A percentile compares a stretch with the other conserved stretches of the same genome.
Evolutionary conservation across 805 yeast species (phyloP).

Genomic region (Zygoascus bituminiphila): DNA sequence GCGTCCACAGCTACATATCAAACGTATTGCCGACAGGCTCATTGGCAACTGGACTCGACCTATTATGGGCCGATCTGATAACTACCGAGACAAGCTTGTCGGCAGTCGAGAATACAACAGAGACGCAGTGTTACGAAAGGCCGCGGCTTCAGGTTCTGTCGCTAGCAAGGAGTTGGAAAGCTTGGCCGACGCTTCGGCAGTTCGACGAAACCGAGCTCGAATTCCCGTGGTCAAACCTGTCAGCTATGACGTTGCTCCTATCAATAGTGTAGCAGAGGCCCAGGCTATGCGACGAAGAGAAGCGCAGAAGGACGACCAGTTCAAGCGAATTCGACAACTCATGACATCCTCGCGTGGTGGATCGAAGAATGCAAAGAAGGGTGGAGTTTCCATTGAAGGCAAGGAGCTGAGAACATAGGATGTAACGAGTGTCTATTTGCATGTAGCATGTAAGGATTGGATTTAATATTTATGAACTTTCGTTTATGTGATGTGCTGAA

Average conservation of each 20-base stretch:
- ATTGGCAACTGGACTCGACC: constrained; percentile 99
- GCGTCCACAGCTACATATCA: constrained; percentile 78
- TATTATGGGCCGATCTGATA: constrained; percentile 89
- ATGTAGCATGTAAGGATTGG: no score
- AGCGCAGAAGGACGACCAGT: constrained; percentile 54
- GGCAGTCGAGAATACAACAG: constrained; percentile 53
- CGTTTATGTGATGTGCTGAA: no score
- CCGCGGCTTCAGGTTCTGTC: constrained; percentile 18
- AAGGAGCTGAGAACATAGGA: constrained; percentile 11
- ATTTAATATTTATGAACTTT: no score
- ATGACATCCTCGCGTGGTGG: constrained; percentile 39
- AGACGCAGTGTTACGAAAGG: constrained; percentile 14
- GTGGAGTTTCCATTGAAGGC: constrained; percentile 78
- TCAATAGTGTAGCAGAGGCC: constrained; percentile 31
- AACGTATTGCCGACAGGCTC: constrained; percentile 80
- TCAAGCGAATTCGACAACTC: constrained; percentile 64
- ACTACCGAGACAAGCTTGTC: constrained; percentile 80
- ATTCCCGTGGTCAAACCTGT: constrained; percentile 87
- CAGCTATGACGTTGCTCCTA: constrained; percentile 87
- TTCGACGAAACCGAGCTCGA: constrained; percentile 87
- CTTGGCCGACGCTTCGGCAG: constrained; percentile 82
- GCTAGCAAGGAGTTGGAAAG: constrained; percentile 29
- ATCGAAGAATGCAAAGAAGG: constrained; percentile 37
- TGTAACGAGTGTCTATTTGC: no score
- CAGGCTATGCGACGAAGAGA: constrained; percentile 23